Evolutionary conservation across 2,329 filamentous ascomycete genomes (phyloP), one percentile per base, ranked within the genome.

Genomic region (Lachnellula arida): DNA sequence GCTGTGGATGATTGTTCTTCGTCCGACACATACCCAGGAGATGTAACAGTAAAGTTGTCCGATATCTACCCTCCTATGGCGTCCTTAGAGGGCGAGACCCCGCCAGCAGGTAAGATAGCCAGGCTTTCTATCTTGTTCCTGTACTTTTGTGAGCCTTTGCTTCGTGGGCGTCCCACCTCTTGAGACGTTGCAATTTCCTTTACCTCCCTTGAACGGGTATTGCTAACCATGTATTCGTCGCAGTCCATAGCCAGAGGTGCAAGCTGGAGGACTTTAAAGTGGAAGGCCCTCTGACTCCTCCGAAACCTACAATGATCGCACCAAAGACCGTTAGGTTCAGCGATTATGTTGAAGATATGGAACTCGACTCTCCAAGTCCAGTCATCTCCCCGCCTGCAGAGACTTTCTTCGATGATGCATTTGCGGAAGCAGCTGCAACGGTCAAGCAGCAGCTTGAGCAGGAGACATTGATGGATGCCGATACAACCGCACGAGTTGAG

Each of bases 11-110:
- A 14, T 39, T 25, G 53, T 6, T 43, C 46, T 7, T 54, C 54
- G 3, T 53, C 49, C 4, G 39, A 53, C 5, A 54, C 55, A 7
- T 44, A 46, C 3, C 15, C 17, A 5, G 76, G 71, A 35, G 81
- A 82, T 46, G 78, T 79, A 39, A 74, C 80, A 6, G 76, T 86
- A 14, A 88, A 85, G 60, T 80, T 96, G 22, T 75, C 80, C 3
- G 88, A 95, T 63, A 75, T 97, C 35, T 66, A 62, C 39, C 54
- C 57, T 2, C 56, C 63, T 28, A 48, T 62, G 6, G 60, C 51
- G 28, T 63, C 49, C 46, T 15, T 61, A 4, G 53, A 57, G 9
- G 50, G 51, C n/a, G 47, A 32, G 8, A 22, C 54, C 39, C 50
- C 56, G 8, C 49, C 59, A 11, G 37, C 53, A 32, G 9, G 28